Evolutionary conservation across 805 yeast genomes (phyloP), one percentile per base, ranked within the genome.

Genomic region (Metschnikowia rubicola): DNA sequence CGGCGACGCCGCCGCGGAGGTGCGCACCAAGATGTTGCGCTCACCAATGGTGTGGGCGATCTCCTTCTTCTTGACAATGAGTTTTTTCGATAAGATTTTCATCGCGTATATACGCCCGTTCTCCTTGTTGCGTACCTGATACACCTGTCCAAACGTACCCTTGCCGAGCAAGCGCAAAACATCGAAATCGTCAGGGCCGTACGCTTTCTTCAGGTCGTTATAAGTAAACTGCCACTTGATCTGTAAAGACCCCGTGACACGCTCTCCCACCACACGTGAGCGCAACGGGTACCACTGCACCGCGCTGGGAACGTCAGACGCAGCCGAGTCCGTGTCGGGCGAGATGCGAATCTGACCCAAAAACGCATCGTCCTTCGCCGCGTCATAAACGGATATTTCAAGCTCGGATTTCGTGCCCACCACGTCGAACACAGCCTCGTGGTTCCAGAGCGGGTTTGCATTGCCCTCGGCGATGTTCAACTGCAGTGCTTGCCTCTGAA

Each of bases 21-120:
- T 92, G 58, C 96, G 81, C 21, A 92, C 99, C 49, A 94, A 72
- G 55, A 94, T 94, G 65, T 94, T 88, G 59, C 99, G 78, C 73
- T 94, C 99, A 31, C 98, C 98, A 59, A 94, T 89, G 2, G 99
- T 94, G 67, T 94, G 99, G 0, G 98, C 98, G 58, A 94, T 86
- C 70, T 94, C 99, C 67, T 92, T 92, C 77, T 94, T 94, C 67
- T 88, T 90, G 42, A 94, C 97, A 65, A 94, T 94, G 37, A 90
- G 92, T 65, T 91, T 91, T 67, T 94, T 94, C 26, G 96, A 86
- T 44, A 94, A 78, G 29, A 92, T 96, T 70, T 94, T 94, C 99
- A 94, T 94, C 35, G 99, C 99, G 65, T 94, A 94, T 48, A 94
- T 86, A 59, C 97, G 80, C 49, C 81, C 80, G 8, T 96, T 89